phyloP scores from a whole-genome alignment of 1,284 basidiomycete genomes.

The Prillingera fragicola region DNA sequence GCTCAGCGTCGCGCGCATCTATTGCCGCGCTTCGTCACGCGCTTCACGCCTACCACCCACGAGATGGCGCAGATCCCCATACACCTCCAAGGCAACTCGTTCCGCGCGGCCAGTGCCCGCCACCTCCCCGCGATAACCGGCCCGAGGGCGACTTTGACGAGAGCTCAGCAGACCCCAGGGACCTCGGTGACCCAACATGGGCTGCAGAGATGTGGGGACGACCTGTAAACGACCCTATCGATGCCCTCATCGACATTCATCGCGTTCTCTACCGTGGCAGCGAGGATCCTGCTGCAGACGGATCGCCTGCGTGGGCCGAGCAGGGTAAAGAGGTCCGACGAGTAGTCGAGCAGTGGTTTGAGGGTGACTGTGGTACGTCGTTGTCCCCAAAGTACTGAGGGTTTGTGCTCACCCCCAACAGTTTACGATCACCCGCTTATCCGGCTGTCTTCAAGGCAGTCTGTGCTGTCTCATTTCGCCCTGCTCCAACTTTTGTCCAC shows the following conservation, averaged over 20 bases:
- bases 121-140: too few relatives aligned
- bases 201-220: slow-evolving; percentile 9
- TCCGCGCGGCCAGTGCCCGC: too few relatives aligned
- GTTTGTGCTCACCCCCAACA: slow-evolving; percentile 18
- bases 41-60: slow-evolving; percentile 16
- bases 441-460: slow-evolving; percentile 26
- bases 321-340: slow-evolving; percentile 30
- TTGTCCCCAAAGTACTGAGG: slow-evolving; percentile 21
- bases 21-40: slow-evolving; percentile 18
- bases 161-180: neutral
- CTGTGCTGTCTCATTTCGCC: slow-evolving; percentile 31
- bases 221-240: slow-evolving; percentile 22
- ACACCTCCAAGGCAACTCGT: neutral
- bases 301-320: slow-evolving; percentile 20
- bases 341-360: slow-evolving; percentile 40
- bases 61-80: neutral
- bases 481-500: slow-evolving; percentile 34
- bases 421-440: slow-evolving; percentile 42
- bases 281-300: slow-evolving; percentile 18
- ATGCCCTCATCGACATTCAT: slow-evolving; percentile 41
- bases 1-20: slow-evolving; percentile 12
- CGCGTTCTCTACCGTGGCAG: slow-evolving; percentile 39
- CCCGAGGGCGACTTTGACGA: neutral
- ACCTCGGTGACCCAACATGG: slow-evolving; percentile 1
- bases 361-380: slow-evolving; percentile 41